A percentile compares a stretch with the other conserved stretches of the same genome.
These are phyloP conservation scores for Erysimum cheiranthoides DNA, from an alignment of 345 rosid genomes.

Conservation along the genomic window DNA sequence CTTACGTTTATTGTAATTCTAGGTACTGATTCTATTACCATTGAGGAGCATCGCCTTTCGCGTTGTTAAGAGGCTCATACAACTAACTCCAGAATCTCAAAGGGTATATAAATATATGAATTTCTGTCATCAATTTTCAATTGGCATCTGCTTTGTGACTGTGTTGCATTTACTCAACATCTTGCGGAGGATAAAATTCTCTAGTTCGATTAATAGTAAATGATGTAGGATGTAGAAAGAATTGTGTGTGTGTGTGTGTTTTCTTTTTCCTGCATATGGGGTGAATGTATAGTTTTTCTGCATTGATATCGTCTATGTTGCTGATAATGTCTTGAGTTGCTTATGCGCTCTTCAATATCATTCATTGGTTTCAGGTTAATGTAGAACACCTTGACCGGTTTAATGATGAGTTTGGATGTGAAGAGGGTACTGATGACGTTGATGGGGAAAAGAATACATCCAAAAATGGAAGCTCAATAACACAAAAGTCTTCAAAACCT, in stretches of 20 bases:
- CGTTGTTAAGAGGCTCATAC: constrained; percentile 76
- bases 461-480: constrained; percentile 38
- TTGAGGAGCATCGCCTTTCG: constrained; percentile 69
- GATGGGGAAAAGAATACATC: constrained; percentile 43
- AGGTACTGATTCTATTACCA: constrained; percentile 88
- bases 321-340: constrained; percentile 18
- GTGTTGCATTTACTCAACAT: constrained; percentile 11
- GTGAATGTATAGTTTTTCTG: constrained; percentile 10
- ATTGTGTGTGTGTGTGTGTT: constrained; percentile 3
- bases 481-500: constrained; percentile 75
- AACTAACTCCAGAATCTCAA: constrained; percentile 69
- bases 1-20: constrained; percentile 35
- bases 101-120: constrained; percentile 56
- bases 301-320: constrained; percentile 26
- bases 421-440: constrained; percentile 53
- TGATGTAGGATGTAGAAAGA: not conserved
- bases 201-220: not conserved
- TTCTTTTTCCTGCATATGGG: constrained; percentile 14
- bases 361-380: constrained; percentile 60
- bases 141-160: constrained; percentile 11
- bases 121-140: not conserved
- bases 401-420: constrained; percentile 72
- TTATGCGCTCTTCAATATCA: constrained; percentile 14
- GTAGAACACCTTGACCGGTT: constrained; percentile 86
- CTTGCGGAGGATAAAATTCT: not conserved